Evolutionary conservation across 305 asterid genomes (phyloP).

Genomic region (Fraxinus angustifolia): DNA sequence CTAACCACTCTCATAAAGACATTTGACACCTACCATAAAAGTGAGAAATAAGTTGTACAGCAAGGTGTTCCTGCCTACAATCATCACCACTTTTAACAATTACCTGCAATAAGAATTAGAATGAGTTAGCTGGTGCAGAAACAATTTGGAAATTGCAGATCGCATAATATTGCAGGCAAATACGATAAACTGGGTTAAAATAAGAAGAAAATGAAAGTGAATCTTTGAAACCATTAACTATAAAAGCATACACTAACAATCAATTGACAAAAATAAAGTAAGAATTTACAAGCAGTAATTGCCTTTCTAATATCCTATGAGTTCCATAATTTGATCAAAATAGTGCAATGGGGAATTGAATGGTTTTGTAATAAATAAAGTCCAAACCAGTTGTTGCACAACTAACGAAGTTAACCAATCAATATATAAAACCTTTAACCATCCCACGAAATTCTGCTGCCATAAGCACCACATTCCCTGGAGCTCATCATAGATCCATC

Average conservation of each 20-base stretch:
- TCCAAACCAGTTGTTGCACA: background rate
- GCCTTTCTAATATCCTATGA: background rate
- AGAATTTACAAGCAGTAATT: background rate
- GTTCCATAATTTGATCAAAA: background rate
- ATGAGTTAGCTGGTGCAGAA: conserved; percentile 14
- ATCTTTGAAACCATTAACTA: background rate
- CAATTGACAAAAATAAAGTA: background rate
- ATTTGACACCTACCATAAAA: conserved; percentile 50
- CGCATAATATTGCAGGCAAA: background rate
- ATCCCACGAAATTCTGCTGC: background rate
- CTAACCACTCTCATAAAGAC: background rate
- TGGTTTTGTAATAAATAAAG: background rate
- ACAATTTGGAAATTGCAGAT: background rate
- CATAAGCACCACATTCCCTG: background rate
- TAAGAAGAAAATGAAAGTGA: background rate
- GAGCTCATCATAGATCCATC: background rate
- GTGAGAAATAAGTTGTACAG: conserved; percentile 82
- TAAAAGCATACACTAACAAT: background rate
- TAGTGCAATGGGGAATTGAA: background rate
- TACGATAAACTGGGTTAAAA: background rate
- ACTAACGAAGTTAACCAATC: background rate
- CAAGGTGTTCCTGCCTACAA: conserved; percentile 58
- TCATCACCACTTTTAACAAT: conserved; percentile 58
- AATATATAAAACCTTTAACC: background rate
- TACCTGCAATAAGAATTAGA: conserved; percentile 30